These are phyloP conservation scores for Erythrobasidium hasegawianum DNA, from an alignment of 1,284 basidiomycete genomes.

Conservation along the genomic window DNA sequence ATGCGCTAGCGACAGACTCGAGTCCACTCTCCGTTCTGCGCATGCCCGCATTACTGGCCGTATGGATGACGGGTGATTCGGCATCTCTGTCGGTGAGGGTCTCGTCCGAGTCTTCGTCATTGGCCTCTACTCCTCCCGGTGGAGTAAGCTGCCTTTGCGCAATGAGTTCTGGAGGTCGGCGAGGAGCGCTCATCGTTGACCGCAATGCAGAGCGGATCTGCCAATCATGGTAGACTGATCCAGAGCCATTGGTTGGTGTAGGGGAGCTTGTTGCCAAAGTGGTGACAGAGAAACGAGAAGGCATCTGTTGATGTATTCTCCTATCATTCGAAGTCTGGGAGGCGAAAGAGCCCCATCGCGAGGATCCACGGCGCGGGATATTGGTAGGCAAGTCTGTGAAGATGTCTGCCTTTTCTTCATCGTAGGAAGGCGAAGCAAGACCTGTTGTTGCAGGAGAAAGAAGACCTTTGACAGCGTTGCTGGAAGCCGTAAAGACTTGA, in stretches of 20 bases:
- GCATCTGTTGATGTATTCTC: constrained; percentile 9
- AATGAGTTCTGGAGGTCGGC: not conserved
- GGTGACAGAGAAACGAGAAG: constrained; percentile 22
- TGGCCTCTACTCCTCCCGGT: not conserved
- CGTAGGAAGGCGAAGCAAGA: not conserved
- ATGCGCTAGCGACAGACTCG: not conserved
- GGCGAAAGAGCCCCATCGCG: constrained; percentile 6
- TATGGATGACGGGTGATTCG: not conserved
- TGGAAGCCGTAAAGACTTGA: not conserved
- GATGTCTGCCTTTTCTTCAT: constrained; percentile 4
- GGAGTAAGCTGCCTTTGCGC: not conserved
- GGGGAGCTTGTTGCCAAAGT: constrained; percentile 16
- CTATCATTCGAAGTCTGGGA: constrained; percentile 19
- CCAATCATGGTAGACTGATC: not conserved
- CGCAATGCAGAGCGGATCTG: not conserved
- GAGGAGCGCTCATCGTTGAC: not conserved
- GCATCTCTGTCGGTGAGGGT: not conserved
- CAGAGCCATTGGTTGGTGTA: not conserved
- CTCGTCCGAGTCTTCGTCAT: not conserved
- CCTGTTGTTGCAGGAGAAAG: not conserved
- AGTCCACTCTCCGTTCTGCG: not conserved
- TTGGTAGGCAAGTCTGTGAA: not conserved
- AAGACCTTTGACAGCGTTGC: constrained; percentile 1
- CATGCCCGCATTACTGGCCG: not conserved
- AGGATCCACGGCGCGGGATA: not conserved